Evolutionary conservation across 768 basidiomycete species (phyloP), one percentile per base, ranked within the genome.

Genomic region (Boletus eberwhitei): DNA sequence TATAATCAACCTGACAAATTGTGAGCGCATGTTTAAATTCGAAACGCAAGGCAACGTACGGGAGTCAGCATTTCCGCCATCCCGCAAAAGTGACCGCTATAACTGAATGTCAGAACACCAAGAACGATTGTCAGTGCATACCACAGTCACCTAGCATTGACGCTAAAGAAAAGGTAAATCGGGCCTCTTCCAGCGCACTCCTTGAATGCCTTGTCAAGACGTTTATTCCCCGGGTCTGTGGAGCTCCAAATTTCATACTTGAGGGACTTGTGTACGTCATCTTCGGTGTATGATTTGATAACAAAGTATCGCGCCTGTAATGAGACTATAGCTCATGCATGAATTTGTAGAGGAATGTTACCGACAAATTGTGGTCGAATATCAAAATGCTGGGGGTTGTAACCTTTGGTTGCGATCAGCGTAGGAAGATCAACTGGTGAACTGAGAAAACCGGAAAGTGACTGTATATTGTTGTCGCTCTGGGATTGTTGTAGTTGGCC

Each of bases 171-270:
- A 7, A 99, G 80, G 71, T 98, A 99, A 59, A 98, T 96, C 0
- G 97, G 95, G 1, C 94, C 93, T 36, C 92, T 79, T 29, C 90
- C 89, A 11, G 83, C 84, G n/a, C 84, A 90, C 69, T 98, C 97
- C 67, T 93, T 91, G 81, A 97, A 98, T 0, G 96, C 97, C 69
- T 93, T 92, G 70, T 99, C 96, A 16, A 99, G 84, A 35, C 97
- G 80, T 75, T 98, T 97, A 68, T 99, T 99, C 2, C 97, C 97
- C 1, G 93, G 90, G 67, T 94, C 93, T 0, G 95, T 97, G 9
- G 93, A 96, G 57, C 92, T 93, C 95, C 95, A 97, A 46, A 98
- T 97, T 71, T 96, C 94, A 61, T 96, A 95, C 65, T 96, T 96
- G 64, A 97, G 80, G 16, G 92, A 95, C 71, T 99, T 99, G 75